These are phyloP conservation scores for Phlebiopsis flavidoalba DNA, from an alignment of 768 basidiomycete species.

Conservation along the genomic window DNA sequence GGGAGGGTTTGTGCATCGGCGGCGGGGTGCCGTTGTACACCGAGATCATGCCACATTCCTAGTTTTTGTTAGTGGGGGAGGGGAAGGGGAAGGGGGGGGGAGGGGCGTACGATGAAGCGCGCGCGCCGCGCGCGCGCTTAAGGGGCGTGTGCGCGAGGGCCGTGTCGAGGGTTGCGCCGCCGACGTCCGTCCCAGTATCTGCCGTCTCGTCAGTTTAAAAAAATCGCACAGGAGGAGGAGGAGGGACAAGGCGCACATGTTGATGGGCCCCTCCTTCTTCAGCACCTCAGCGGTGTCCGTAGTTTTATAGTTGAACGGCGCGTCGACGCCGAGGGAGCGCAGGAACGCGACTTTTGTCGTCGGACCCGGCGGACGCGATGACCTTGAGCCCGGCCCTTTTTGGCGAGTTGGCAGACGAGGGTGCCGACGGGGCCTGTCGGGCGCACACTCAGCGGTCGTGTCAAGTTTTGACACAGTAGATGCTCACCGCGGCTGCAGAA, in stretches of 20 bases:
- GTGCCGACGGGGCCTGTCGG: conserved; percentile 49
- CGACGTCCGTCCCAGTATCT: conserved; percentile 29
- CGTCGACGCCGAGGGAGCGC: conserved; percentile 56
- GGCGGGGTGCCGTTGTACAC: conserved; percentile 17
- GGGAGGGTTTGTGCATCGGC: conserved; percentile 20
- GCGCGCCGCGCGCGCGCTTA: conserved; percentile 8
- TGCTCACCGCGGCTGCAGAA: conserved; percentile 34
- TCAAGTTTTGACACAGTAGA: neutral
- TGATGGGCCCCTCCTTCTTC: conserved; percentile 49
- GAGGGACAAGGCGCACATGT: conserved; percentile 36
- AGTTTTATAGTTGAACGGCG: conserved; percentile 73
- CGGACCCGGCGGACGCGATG: conserved; percentile 65
- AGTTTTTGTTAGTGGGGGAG: neutral
- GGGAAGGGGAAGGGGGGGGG: neutral
- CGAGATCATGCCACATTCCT: conserved; percentile 28
- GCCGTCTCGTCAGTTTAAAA: neutral
- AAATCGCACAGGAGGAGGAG: conserved; percentile 33
- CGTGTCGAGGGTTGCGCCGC: conserved; percentile 23
- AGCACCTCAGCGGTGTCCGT: conserved; percentile 46
- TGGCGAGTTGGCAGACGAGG: conserved; percentile 47
- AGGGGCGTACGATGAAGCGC: conserved; percentile 21
- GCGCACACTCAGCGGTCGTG: neutral
- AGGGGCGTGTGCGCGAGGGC: conserved; percentile 17
- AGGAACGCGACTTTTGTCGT: conserved; percentile 68
- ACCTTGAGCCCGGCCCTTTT: conserved; percentile 47